Conservation (phyloP, 257 asterid species). For the Solanum neorickii region DNA sequence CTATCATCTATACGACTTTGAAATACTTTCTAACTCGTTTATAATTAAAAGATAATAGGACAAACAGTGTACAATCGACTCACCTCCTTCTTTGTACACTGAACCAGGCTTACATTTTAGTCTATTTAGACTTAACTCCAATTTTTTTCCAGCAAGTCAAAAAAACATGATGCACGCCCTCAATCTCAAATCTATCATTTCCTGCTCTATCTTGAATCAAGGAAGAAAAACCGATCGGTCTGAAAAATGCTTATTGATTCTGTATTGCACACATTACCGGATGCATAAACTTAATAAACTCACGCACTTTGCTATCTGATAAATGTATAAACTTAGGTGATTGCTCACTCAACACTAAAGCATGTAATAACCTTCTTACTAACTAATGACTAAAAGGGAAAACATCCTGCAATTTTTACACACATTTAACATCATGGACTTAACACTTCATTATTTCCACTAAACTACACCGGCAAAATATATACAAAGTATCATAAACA, state of each 20-base stretch:
- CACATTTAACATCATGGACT: neutral
- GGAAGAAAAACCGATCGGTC: conserved; percentile 20
- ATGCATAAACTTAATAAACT: conserved; percentile 33
- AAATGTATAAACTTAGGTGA: too few species aligned
- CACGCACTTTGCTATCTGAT: too few species aligned
- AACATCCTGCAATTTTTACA: conserved; percentile 31
- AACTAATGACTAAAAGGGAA: conserved; percentile 47
- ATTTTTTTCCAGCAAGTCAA: too few species aligned
- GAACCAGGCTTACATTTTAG: neutral
- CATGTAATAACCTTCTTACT: conserved; percentile 28
- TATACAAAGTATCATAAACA: conserved; percentile 30
- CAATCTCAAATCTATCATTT: neutral
- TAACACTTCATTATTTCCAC: neutral
- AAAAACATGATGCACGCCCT: neutral
- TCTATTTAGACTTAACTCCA: neutral
- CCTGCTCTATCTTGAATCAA: neutral
- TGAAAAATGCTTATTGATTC: neutral
- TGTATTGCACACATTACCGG: conserved; percentile 15
- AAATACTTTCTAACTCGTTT: neutral
- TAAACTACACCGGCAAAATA: conserved; percentile 28
- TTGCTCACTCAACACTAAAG: conserved; percentile 4
- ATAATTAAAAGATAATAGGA: neutral
- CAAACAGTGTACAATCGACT: neutral
- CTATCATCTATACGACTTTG: too few species aligned
- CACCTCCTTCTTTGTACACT: neutral